Base-by-base conservation (phyloP, 345 rosid species). In the Pugionium cornutum region DNA sequence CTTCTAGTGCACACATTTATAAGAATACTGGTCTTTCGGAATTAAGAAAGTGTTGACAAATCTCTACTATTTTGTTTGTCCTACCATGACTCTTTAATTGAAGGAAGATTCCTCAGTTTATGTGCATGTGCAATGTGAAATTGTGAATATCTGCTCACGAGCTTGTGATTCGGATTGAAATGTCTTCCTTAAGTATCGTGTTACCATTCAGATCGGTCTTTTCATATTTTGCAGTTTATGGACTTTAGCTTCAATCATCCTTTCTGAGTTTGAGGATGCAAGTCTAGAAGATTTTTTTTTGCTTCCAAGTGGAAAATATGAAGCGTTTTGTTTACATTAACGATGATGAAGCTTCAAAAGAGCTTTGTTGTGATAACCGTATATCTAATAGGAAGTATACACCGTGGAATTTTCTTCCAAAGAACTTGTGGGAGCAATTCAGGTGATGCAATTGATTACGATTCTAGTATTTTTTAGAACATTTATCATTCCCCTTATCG, bases 351-450 rank as follows among this genome's bases (percentile, higher is more conserved):
- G 79, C 92, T 40, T 82, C 92, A 1, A 80, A 77, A 43, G 88
- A 81, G 70, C 78, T 85, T 55, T 88, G 81, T 81, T 79, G 95
- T 43, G 97, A 84, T 69, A 95, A 95, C 71, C 91, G 85, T 36
- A 78, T 95, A 45, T 95, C 97, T 31, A 95, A 95, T 77, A 78
- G 92, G 66, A 95, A 95, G 74, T 91, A 95, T 58, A 95, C 95
- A 1, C 25, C 87, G 35, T 65, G 83, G 84, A 95, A 91, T 74
- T 95, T 95, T 68, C 83, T 95, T 70, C 97, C 97, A 0, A 95
- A 95, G 68, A 95, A 91, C 74, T 74, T 95, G 56, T 80, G 81
- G 86, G 99, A 94, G 84, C 99, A 91, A 76, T 94, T 94, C 80
- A 90, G 99, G 99, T 90, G 57, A 60, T 29, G 42, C 42, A 39